Percentiles rank a stretch among this genome's conserved stretches.
These are phyloP conservation scores for Trichoderma asperelloides DNA, from an alignment of 495 filamentous ascomycete species.

Conservation along the genomic window DNA sequence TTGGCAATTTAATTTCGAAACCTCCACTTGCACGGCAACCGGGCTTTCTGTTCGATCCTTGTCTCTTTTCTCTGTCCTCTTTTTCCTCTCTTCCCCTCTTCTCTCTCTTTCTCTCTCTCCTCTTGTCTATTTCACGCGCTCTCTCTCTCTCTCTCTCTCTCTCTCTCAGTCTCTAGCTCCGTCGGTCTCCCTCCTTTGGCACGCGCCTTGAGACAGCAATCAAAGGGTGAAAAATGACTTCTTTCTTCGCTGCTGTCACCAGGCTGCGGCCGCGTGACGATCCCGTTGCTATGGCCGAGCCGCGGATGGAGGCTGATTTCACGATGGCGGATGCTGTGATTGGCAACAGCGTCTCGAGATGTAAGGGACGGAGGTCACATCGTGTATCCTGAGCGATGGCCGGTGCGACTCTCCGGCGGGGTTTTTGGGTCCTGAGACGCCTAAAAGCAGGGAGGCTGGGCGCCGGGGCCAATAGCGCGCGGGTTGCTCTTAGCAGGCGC, in stretches of 20 bases:
- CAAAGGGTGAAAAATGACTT: neutral
- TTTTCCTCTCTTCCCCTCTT: neutral
- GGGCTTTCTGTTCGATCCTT: neutral
- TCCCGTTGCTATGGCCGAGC: neutral
- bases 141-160: neutral
- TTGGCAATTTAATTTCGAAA: neutral
- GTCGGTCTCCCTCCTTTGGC: neutral
- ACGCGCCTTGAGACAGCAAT: neutral
- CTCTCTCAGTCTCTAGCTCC: neutral
- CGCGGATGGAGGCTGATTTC: neutral
- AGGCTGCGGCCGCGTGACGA: constrained; percentile 4
- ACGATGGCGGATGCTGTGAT: neutral
- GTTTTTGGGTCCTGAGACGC: neutral
- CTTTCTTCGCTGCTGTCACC: neutral
- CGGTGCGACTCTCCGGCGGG: neutral
- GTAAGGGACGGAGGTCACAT: neutral
- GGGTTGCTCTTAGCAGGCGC: neutral
- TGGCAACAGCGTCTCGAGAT: neutral
- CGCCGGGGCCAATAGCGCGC: neutral
- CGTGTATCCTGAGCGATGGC: neutral
- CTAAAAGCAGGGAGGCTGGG: constrained; percentile 5
- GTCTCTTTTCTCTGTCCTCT: neutral
- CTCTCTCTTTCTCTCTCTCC: neutral
- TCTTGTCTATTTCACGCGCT: neutral
- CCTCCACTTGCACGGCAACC: neutral